Conservation (phyloP, 2,329 filamentous ascomycete genomes). For the Hypoxylon rubiginosum region DNA sequence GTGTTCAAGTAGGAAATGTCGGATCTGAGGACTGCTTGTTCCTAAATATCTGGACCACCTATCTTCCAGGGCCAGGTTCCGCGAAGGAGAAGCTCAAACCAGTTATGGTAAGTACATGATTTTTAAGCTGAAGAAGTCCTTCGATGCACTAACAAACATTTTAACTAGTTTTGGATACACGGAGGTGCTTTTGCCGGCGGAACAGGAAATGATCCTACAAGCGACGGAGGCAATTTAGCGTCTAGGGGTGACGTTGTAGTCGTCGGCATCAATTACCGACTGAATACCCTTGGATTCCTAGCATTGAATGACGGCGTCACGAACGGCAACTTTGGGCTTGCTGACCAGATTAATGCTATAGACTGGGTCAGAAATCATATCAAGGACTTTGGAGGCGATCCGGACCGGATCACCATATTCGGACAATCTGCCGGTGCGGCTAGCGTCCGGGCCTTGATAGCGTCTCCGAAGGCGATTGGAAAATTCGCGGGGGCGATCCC, state of each 20-base stretch:
- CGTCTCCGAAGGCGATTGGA: conserved; percentile 60
- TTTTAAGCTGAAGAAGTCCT: not conserved
- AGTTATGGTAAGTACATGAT: conserved; percentile 48
- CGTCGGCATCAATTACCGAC: conserved; percentile 71
- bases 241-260: conserved; percentile 71
- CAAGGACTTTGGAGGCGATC: conserved; percentile 68
- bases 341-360: conserved; percentile 63
- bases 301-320: conserved; percentile 63
- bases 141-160: conserved; percentile 1
- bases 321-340: conserved; percentile 64
- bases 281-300: conserved; percentile 70
- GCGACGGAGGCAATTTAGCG: conserved; percentile 69
- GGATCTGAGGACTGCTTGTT: conserved; percentile 63
- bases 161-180: conserved; percentile 54
- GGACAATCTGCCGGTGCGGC: conserved; percentile 68
- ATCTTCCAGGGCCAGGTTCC: conserved; percentile 52
- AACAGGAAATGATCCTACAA: conserved; percentile 54
- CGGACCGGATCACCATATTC: conserved; percentile 67
- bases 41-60: conserved; percentile 61
- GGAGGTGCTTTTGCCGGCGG: conserved; percentile 70
- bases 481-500: conserved; percentile 64
- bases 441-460: conserved; percentile 65
- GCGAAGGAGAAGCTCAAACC: conserved; percentile 50
- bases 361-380: conserved; percentile 67
- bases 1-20: conserved; percentile 53